phyloP scores from a whole-genome alignment of 2,329 filamentous ascomycete species.

The Dothistroma septosporum region DNA sequence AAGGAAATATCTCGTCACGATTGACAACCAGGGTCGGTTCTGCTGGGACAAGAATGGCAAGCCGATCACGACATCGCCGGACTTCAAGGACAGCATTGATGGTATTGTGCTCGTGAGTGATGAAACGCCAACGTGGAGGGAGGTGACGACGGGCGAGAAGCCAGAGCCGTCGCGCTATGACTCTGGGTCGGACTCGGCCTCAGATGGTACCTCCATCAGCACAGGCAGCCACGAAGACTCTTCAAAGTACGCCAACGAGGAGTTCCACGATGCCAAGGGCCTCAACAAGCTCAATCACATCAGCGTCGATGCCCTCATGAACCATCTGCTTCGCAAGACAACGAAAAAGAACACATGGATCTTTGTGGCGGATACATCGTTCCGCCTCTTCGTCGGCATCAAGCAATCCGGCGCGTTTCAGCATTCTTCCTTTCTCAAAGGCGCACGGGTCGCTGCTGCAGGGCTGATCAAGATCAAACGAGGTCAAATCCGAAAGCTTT shows the following conservation, averaged over 20 bases:
- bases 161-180: constrained; percentile 18
- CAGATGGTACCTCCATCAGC: constrained; percentile 38
- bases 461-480: constrained; percentile 81
- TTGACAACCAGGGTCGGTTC: constrained; percentile 70
- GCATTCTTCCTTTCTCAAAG: constrained; percentile 84
- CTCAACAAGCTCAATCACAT: constrained; percentile 61
- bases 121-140: constrained; percentile 42
- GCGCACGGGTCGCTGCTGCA: constrained; percentile 73
- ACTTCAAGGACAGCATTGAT: constrained; percentile 74
- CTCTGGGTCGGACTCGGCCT: constrained; percentile 20
- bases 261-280: constrained; percentile 58
- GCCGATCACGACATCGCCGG: constrained; percentile 69
- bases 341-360: constrained; percentile 91
- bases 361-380: constrained; percentile 82
- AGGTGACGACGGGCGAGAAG: constrained; percentile 33
- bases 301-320: constrained; percentile 68
- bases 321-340: constrained; percentile 71
- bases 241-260: constrained; percentile 62
- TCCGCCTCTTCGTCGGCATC: constrained; percentile 83
- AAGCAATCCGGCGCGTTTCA: constrained; percentile 86
- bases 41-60: constrained; percentile 81
- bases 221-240: constrained; percentile 57
- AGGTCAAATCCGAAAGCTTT: constrained; percentile 69
- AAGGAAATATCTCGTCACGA: constrained; percentile 71
- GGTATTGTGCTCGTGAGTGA: constrained; percentile 50